Percentiles rank a stretch among this genome's conserved stretches.
Evolutionary conservation across 1,284 basidiomycete species (phyloP).

Genomic region (Ustilago sp.): DNA sequence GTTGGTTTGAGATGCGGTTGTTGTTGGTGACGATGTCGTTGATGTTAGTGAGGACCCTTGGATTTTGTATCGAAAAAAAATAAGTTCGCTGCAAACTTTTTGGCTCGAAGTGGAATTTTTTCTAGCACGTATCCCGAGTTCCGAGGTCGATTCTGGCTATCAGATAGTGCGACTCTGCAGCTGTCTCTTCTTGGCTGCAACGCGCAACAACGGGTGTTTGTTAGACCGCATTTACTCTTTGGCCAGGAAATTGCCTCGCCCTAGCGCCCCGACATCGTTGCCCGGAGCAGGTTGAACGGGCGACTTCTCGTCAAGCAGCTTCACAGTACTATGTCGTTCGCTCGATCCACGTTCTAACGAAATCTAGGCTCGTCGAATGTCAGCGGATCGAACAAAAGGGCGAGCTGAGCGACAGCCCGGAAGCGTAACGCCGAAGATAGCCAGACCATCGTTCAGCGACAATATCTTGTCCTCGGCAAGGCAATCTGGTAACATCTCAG

Average conservation of each 20-base stretch:
- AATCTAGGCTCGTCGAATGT: background rate
- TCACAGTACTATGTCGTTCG: background rate
- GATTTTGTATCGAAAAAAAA: background rate
- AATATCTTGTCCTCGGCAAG: background rate
- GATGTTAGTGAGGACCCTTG: conserved; percentile 20
- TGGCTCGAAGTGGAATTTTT: conserved; percentile 17
- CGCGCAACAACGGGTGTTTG: background rate
- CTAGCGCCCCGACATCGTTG: background rate
- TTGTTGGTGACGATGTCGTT: background rate
- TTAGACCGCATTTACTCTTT: background rate
- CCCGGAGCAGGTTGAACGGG: background rate
- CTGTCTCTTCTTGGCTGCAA: background rate
- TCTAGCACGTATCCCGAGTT: conserved; percentile 15
- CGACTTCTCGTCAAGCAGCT: background rate
- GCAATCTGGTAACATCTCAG: background rate
- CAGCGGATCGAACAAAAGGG: background rate
- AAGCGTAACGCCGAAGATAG: background rate
- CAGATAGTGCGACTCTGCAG: conserved; percentile 12
- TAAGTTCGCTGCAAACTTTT: conserved; percentile 34
- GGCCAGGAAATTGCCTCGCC: too few relatives aligned
- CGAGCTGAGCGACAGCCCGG: background rate
- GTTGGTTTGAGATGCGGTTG: background rate
- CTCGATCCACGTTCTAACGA: background rate
- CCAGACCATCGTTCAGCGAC: background rate
- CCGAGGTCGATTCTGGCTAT: conserved; percentile 28